Evolutionary conservation across 805 yeast genomes (phyloP), one percentile per base, ranked within the genome.

Genomic region (Brettanomyces custersianus): DNA sequence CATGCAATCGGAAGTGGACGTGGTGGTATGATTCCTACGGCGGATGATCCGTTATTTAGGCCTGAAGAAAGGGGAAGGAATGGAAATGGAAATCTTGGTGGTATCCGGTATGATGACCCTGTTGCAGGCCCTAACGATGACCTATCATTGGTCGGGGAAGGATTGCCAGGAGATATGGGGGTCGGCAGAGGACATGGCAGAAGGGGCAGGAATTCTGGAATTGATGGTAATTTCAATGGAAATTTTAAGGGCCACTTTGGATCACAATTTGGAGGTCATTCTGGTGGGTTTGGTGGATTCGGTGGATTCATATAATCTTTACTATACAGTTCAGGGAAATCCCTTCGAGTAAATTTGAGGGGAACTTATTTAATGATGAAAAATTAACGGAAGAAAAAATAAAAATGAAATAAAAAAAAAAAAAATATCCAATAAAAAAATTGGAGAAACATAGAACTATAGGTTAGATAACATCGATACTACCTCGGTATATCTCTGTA

Each of bases 21-120:
- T 20, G 72, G 74, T 11, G 81, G 80, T 0, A 74, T 75, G 81
- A 55, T 68, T 37, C 75, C 77, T 1, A 62, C 70, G 4, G 47
- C 61, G 2, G 51, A 66, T 30, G 78, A 75, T 46, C 80, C 79
- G 1, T 38, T 75, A 7, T 75, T 74, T 44, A 36, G 33, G 17
- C 35, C 49, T n/a, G 48, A 41, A 28, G 37, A 34, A 21, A 23
- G 24, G 12, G 37, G 39, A 4, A 31, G 26, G 7, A 34, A 30
- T 5, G 19, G 35, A 3, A 32, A 39, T 9, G 34, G 33, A 4
- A 10, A 17, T 7, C 66, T 68, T 4, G 66, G 66, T 0, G 75
- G 76, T 4, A 69, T 76, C 5, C 47, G 78, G 23, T 70, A 52
- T 43, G 77, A 72, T 44, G 75, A 71, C 38, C 79, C 79, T 0